Evolutionary conservation across 768 basidiomycete species (phyloP).

Genomic region (Macrolepiota albuminosa): DNA sequence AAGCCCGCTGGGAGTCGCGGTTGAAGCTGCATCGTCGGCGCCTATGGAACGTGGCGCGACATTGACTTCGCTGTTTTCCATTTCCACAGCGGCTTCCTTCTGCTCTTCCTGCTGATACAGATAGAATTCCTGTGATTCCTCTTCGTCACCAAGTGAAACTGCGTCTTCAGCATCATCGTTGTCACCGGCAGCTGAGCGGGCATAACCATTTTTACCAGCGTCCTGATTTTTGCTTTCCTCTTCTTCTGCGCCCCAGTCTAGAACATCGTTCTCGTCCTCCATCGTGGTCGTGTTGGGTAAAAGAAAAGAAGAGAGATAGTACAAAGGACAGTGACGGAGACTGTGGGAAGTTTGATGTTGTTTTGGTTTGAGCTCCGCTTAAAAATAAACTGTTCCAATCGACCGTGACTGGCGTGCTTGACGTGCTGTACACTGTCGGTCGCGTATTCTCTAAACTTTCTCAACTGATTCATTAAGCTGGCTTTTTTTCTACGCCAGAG

Average conservation of each 20-base stretch:
- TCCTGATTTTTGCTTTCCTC: conserved; percentile 32
- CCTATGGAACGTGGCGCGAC: conserved; percentile 2
- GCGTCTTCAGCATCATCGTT: conserved; percentile 51
- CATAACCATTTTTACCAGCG: conserved; percentile 18
- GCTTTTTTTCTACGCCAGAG: conserved; percentile 33
- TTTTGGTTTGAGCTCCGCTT: conserved; percentile 15
- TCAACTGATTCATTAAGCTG: conserved; percentile 21
- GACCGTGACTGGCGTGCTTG: conserved; percentile 16
- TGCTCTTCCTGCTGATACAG: conserved; percentile 18
- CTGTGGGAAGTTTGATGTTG: conserved; percentile 11
- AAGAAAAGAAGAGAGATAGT: conserved; percentile 11
- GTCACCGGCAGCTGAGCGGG: conserved; percentile 27
- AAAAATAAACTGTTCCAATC: conserved; percentile 9
- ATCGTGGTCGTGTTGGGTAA: conserved; percentile 26
- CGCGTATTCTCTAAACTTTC: not conserved
- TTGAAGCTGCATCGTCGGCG: conserved; percentile 2
- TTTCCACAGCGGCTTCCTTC: conserved; percentile 4
- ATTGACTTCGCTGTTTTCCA: not conserved
- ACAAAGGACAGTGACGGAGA: conserved; percentile 9
- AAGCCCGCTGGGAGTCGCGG: conserved; percentile 7
- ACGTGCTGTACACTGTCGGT: conserved; percentile 5
- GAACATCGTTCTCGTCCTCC: conserved; percentile 63
- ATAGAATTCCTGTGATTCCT: conserved; percentile 59
- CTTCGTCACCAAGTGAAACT: conserved; percentile 70
- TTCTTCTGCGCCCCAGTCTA: conserved; percentile 63